Evolutionary conservation across 2,329 filamentous ascomycete species (phyloP), one percentile per base, ranked within the genome.

Genomic region (Graphilbum sp.): DNA sequence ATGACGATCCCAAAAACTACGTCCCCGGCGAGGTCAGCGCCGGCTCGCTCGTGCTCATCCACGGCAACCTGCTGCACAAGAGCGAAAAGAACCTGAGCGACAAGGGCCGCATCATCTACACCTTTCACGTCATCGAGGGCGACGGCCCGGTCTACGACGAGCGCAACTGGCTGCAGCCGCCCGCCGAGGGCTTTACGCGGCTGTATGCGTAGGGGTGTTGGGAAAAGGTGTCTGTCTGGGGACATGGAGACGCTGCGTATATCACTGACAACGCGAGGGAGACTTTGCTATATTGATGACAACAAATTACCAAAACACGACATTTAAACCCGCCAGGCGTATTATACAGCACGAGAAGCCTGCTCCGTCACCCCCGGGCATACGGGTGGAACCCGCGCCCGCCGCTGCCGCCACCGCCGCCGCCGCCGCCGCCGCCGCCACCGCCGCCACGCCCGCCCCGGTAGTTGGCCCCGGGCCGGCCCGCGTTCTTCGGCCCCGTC

Each of bases 31-130:
- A 94, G 63, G 85, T 96, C 39, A 88, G 87, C 62, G 86, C 87
- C 0, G 90, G 90, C 0, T 82, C 81, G 34, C 57, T 98, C 56
- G 86, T 96, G 35, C 60, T 98, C 44, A 96, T 98, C 46, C 88
- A 98, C 61, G 90, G 90, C 2, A 96, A 96, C 57, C 61, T 95
- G 49, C 55, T 96, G 61, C 90, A 98, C 60, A 93, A 93, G 72
- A 95, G 87, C 54, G 86, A 94, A 70, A 83, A 72, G 66, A 98
- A 98, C 55, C 69, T 72, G 40, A 93, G 87, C 54, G 60, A 69
- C 46, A 88, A 84, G 64, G 86, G 87, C 18, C 69, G 88, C 47
- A 92, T 90, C 54, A 94, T 95, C 38, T 98, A 96, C 59, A 96
- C 90, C 0, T 98, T 96, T 56, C 90, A 98, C 62, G 73, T 93